Evolutionary conservation across 192 early-diverging fungal species (phyloP).

Genomic region (Mortierella hygrophila): DNA sequence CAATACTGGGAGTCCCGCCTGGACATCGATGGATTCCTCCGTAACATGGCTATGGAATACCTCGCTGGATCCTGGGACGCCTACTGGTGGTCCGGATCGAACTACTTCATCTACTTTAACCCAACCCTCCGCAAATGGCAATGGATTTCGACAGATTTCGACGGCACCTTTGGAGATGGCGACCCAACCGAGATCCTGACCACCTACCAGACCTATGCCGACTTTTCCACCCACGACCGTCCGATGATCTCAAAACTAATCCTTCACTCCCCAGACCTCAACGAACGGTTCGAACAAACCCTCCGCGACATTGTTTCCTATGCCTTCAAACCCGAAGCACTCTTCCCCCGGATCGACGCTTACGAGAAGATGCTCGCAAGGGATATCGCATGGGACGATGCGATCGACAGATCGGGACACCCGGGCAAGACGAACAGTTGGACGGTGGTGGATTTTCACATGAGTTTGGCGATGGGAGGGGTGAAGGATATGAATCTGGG

Average conservation of each 20-base stretch:
- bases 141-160: conserved; percentile 57
- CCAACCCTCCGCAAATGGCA: conserved; percentile 40
- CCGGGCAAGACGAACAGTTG: conserved; percentile 1
- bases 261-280: conserved; percentile 19
- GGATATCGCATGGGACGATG: conserved; percentile 44
- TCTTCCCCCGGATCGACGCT: conserved; percentile 29
- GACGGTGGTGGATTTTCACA: conserved; percentile 8
- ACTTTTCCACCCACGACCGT: conserved; percentile 30
- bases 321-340: conserved; percentile 20
- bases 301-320: conserved; percentile 29
- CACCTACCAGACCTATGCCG: conserved; percentile 20
- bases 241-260: conserved; percentile 35
- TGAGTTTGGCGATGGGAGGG: background rate
- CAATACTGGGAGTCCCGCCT: background rate
- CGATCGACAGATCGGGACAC: background rate
- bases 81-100: conserved; percentile 55
- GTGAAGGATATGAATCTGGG: conserved; percentile 27
- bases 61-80: conserved; percentile 58
- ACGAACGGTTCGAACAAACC: conserved; percentile 37
- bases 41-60: conserved; percentile 48
- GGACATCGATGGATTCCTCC: conserved; percentile 15
- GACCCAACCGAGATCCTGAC: conserved; percentile 24
- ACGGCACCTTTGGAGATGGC: conserved; percentile 55
- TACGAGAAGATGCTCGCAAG: conserved; percentile 38
- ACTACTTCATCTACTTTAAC: conserved; percentile 55